Evolutionary conservation across 345 rosid species (phyloP).

Genomic region (Camelina laxa): DNA sequence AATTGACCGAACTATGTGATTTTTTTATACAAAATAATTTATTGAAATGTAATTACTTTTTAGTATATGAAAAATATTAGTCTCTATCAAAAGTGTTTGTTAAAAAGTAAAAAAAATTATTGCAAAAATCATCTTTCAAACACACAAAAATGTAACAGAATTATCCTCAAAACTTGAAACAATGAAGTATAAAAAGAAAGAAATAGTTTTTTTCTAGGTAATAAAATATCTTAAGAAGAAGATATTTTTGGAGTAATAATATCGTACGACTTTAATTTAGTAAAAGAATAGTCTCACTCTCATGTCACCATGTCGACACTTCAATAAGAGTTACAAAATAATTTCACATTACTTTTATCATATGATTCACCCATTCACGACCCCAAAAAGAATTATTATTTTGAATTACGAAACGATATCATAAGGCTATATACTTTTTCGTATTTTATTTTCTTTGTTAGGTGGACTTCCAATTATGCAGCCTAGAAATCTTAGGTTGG

Average conservation of each 20-base stretch:
- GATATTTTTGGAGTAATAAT: neutral
- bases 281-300: neutral
- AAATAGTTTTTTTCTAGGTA: neutral
- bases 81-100: no score
- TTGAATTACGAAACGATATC: neutral
- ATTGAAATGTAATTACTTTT: no score
- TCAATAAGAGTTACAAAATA: neutral
- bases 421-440: slow-evolving; percentile 4
- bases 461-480: slow-evolving; percentile 29
- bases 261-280: neutral
- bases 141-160: neutral
- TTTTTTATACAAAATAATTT: no score
- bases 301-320: slow-evolving; percentile 13
- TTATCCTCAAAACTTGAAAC: no score
- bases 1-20: no score
- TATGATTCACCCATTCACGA: neutral
- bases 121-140: no score
- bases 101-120: no score
- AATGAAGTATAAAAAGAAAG: neutral
- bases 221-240: neutral
- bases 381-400: neutral
- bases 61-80: no score
- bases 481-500: slow-evolving; percentile 36
- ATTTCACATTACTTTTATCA: neutral
- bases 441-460: neutral